Percentiles rank a stretch among this genome's conserved stretches.
Conservation (phyloP, 495 filamentous ascomycete species). For the Neurospora sp. region DNA sequence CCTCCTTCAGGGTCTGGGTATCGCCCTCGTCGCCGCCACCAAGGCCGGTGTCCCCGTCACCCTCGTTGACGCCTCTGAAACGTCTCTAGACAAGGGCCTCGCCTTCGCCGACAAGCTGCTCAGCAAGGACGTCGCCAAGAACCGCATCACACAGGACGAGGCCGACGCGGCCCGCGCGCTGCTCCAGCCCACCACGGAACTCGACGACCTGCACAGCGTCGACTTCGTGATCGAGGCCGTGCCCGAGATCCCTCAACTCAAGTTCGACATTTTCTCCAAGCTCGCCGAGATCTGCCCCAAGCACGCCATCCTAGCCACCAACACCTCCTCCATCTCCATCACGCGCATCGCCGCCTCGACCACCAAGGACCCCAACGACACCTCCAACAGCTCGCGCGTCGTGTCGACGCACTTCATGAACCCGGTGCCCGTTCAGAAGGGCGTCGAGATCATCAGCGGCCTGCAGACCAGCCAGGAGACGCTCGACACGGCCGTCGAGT, state of each 20-base stretch:
- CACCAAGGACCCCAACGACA: slow-evolving; percentile 57
- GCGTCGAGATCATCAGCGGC: slow-evolving; percentile 92
- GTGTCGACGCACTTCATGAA: slow-evolving; percentile 99
- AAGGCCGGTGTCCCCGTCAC: slow-evolving; percentile 78
- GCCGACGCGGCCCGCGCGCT: slow-evolving; percentile 60
- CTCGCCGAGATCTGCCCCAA: slow-evolving; percentile 76
- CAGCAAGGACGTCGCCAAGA: slow-evolving; percentile 81
- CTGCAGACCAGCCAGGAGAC: slow-evolving; percentile 82
- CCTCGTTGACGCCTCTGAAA: slow-evolving; percentile 74
- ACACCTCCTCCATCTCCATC: slow-evolving; percentile 95
- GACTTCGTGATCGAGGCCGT: slow-evolving; percentile 98
- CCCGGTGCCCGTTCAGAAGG: slow-evolving; percentile 92
- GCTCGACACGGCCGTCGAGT: slow-evolving; percentile 70
- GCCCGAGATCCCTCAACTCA: slow-evolving; percentile 82
- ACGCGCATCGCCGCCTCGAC: slow-evolving; percentile 88
- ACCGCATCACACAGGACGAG: slow-evolving; percentile 66
- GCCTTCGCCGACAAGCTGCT: slow-evolving; percentile 94
- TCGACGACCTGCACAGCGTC: slow-evolving; percentile 71
- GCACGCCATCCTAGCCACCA: slow-evolving; percentile 89
- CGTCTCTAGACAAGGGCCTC: slow-evolving; percentile 82
- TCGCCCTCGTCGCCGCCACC: slow-evolving; percentile 87
- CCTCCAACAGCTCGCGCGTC: slow-evolving; percentile 75
- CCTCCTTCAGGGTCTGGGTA: slow-evolving; percentile 72
- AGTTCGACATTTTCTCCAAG: slow-evolving; percentile 75
- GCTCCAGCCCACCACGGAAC: slow-evolving; percentile 57